phyloP scores from a whole-genome alignment of 2,329 filamentous ascomycete species.

The Dactylonectria macrodidyma region DNA sequence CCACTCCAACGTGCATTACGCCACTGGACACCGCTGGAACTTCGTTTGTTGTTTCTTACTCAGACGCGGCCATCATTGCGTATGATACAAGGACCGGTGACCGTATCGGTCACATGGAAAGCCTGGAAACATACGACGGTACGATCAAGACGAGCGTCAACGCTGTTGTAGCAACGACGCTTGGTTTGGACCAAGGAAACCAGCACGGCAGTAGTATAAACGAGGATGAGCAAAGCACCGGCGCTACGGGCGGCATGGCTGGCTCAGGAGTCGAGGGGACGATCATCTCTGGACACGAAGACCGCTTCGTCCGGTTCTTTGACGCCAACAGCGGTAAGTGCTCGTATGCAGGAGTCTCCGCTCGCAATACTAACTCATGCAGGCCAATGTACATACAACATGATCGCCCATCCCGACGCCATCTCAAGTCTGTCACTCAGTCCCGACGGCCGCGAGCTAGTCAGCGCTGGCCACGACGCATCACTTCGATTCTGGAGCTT shows the following conservation, averaged over 20 bases:
- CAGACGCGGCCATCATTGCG: slow-evolving; percentile 90
- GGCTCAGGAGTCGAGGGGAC: slow-evolving; percentile 90
- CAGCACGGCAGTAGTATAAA: slow-evolving; percentile 72
- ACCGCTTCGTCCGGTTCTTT: slow-evolving; percentile 96
- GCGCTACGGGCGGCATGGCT: slow-evolving; percentile 83
- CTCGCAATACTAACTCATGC: slow-evolving; percentile 21
- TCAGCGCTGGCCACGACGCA: slow-evolving; percentile 96
- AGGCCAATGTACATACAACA: slow-evolving; percentile 99
- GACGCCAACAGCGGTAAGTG: slow-evolving; percentile 97
- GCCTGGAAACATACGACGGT: slow-evolving; percentile 92
- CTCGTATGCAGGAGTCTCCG: slow-evolving; percentile 36
- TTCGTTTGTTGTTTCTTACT: slow-evolving; percentile 93
- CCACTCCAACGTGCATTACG: slow-evolving; percentile 93
- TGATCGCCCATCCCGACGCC: slow-evolving; percentile 95
- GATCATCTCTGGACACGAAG: slow-evolving; percentile 96
- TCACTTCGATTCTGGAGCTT: slow-evolving; percentile 97
- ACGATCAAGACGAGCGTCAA: slow-evolving; percentile 87
- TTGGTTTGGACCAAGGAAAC: slow-evolving; percentile 79
- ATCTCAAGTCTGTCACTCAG: slow-evolving; percentile 94
- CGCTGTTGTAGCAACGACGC: slow-evolving; percentile 88
- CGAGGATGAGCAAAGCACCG: slow-evolving; percentile 81
- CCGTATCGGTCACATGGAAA: slow-evolving; percentile 93
- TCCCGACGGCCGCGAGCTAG: slow-evolving; percentile 93
- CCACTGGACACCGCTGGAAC: slow-evolving; percentile 87
- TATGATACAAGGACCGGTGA: slow-evolving; percentile 95